Base-by-base conservation (phyloP, 1,284 basidiomycete genomes). In the Paramarasmius palmivorus region DNA sequence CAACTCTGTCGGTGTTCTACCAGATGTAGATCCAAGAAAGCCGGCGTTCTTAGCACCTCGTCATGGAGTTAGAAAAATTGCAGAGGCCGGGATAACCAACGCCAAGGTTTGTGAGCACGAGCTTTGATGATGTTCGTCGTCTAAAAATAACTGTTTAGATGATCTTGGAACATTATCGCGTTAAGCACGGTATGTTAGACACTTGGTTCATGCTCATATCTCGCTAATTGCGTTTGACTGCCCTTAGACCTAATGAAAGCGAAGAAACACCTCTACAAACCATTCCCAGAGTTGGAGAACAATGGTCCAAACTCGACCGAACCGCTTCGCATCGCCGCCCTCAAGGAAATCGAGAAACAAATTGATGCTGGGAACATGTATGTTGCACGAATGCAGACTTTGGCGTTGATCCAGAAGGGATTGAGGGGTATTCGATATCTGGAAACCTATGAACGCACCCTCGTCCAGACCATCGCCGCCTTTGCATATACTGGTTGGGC, bases 401-500 rank as follows among this genome's bases (percentile, higher is more conserved):
- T 75, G 1, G 68, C 77, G 20, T 73, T 93, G 12, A 87, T 92
- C 50, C 63, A 75, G 29, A 63, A 73, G 14, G 76, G 81, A 2
- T 72, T 95, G 2, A 71, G 77, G 45, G 93, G 92, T 0, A 72
- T 93, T 19, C 81, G 83, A 41, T 95, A 95, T 66, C 77, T 95
- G 4, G 90, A 95, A 68, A 93, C 90, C 68, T 92, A 94, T 65
- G 92, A 95, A 63, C 86, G 90, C 39, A 75, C 82, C 26, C 69
- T 93, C 40, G 84, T 95, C 23, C 81, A 84, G 22, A 71, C 66
- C 1, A 83, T 95, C 54, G 90, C 93, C 46, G 80, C 80, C 1
- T 61, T 77, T 3, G 92, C 90, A 4, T 95, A 95, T 67, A 63
- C 81, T 1, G 92, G 92, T 42, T 94, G 92, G 84, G 84, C 86